Percentiles rank a stretch among this genome's conserved stretches.
phyloP scores from a whole-genome alignment of 768 basidiomycete species.

The Phlegmacium glaucopus region DNA sequence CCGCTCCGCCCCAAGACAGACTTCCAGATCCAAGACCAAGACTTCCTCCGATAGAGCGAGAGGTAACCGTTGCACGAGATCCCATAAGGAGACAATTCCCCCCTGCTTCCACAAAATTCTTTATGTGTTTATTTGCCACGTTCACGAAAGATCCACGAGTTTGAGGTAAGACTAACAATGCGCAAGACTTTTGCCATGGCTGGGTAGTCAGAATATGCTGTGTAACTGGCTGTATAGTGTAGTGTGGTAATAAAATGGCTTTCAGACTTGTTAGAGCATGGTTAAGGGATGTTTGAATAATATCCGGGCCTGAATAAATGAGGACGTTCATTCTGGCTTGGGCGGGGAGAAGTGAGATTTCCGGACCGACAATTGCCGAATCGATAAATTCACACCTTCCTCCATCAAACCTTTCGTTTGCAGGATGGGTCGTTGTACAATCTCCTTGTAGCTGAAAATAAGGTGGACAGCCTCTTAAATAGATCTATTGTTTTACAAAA shows the following conservation, averaged over 20 bases:
- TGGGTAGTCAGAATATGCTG: conserved; percentile 53
- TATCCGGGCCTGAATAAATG: conserved; percentile 64
- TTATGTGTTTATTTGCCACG: conserved; percentile 42
- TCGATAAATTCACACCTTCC: too few relatives aligned
- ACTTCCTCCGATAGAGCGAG: conserved; percentile 30
- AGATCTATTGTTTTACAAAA: too few relatives aligned
- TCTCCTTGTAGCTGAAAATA: too few relatives aligned
- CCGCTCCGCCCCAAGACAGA: background rate
- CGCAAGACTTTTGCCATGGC: conserved; percentile 77
- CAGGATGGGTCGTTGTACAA: too few relatives aligned
- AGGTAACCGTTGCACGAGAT: conserved; percentile 45
- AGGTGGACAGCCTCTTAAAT: too few relatives aligned
- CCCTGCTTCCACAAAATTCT: conserved; percentile 59
- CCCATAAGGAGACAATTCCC: conserved; percentile 71
- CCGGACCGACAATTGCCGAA: too few relatives aligned
- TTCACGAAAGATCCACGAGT: conserved; percentile 42
- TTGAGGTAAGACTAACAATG: conserved; percentile 76
- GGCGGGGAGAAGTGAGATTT: background rate
- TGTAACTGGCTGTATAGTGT: conserved; percentile 71
- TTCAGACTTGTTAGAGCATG: conserved; percentile 46
- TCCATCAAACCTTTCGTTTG: too few relatives aligned
- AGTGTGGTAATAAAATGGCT: conserved; percentile 63
- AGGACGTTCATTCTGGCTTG: conserved; percentile 65
- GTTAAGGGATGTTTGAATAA: conserved; percentile 41
- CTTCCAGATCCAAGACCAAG: conserved; percentile 22